These are phyloP conservation scores for Rosa lucieae DNA, from an alignment of 306 rosid species.

Conservation along the genomic window DNA sequence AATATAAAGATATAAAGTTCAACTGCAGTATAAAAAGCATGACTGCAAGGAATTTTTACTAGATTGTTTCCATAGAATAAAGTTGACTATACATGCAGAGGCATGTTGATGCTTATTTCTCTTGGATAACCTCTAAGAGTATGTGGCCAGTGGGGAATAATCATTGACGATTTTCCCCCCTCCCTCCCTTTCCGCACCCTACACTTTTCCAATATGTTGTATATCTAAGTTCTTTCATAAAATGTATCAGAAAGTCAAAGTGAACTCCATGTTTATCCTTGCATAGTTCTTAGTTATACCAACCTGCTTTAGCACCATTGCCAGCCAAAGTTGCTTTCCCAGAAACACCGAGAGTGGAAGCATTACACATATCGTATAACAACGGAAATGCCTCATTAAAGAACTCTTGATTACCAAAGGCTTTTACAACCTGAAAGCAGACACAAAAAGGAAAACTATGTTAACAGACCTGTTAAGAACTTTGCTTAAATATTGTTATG, in stretches of 20 bases:
- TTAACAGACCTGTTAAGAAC: background rate
- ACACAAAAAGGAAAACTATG: conserved; percentile 22
- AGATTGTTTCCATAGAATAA: background rate
- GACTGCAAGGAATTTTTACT: background rate
- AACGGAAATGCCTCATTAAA: conserved; percentile 65
- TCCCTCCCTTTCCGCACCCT: background rate
- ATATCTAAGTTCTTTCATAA: background rate
- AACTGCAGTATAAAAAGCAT: background rate
- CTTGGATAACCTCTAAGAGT: background rate
- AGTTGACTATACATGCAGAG: background rate
- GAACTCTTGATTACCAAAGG: conserved; percentile 81
- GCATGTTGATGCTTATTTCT: background rate
- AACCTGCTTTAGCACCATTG: conserved; percentile 66
- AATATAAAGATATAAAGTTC: background rate
- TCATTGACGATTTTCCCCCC: background rate
- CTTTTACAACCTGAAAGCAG: conserved; percentile 73
- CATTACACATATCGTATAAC: conserved; percentile 59
- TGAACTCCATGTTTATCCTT: background rate
- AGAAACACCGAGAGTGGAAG: conserved; percentile 38
- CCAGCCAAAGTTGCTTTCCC: conserved; percentile 47
- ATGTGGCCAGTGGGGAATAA: background rate
- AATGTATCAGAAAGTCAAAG: background rate
- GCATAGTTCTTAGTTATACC: conserved; percentile 5
- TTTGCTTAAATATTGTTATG: background rate
- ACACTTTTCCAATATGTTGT: background rate